Conservation (phyloP, 2,329 filamentous ascomycete genomes). For the Mycogone perniciosa region DNA sequence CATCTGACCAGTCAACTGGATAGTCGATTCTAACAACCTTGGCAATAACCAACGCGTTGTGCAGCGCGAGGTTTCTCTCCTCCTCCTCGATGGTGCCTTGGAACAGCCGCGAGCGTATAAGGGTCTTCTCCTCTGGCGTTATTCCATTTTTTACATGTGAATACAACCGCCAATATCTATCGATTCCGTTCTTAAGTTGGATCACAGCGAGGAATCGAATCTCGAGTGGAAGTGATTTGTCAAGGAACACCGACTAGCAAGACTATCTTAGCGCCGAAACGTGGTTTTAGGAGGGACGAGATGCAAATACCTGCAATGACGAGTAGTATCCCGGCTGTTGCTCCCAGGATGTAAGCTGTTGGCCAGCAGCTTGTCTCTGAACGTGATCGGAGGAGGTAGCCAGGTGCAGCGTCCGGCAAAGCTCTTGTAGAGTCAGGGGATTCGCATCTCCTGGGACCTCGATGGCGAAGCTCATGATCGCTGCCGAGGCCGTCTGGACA, state of each 20-base stretch:
- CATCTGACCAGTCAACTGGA: slow-evolving; percentile 73
- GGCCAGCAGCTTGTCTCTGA: slow-evolving; percentile 59
- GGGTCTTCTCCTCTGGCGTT: slow-evolving; percentile 66
- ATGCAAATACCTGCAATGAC: slow-evolving; percentile 54
- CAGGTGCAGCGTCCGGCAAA: slow-evolving; percentile 57
- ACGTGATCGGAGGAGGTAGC: slow-evolving; percentile 55
- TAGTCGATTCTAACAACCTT: slow-evolving; percentile 89
- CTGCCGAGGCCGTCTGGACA: slow-evolving; percentile 12
- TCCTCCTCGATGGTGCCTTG: slow-evolving; percentile 72
- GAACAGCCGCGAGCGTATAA: slow-evolving; percentile 69
- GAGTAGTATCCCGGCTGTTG: slow-evolving; percentile 59
- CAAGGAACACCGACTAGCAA: slow-evolving; percentile 67
- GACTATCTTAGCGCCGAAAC: neutral
- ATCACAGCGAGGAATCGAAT: slow-evolving; percentile 87
- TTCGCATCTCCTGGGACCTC: slow-evolving; percentile 79
- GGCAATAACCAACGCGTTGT: slow-evolving; percentile 81
- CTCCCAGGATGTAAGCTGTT: slow-evolving; percentile 70
- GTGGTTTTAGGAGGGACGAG: neutral
- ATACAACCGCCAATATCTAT: slow-evolving; percentile 82
- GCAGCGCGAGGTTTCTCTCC: slow-evolving; percentile 68
- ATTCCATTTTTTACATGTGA: slow-evolving; percentile 53
- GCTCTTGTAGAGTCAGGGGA: slow-evolving; percentile 56
- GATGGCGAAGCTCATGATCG: slow-evolving; percentile 61
- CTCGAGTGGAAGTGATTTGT: slow-evolving; percentile 67
- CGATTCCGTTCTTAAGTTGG: slow-evolving; percentile 93